A percentile compares a stretch with the other conserved stretches of the same genome.
Evolutionary conservation across 169 alveolate genomes (phyloP).

Genomic region (Amoebophrya sp.): DNA sequence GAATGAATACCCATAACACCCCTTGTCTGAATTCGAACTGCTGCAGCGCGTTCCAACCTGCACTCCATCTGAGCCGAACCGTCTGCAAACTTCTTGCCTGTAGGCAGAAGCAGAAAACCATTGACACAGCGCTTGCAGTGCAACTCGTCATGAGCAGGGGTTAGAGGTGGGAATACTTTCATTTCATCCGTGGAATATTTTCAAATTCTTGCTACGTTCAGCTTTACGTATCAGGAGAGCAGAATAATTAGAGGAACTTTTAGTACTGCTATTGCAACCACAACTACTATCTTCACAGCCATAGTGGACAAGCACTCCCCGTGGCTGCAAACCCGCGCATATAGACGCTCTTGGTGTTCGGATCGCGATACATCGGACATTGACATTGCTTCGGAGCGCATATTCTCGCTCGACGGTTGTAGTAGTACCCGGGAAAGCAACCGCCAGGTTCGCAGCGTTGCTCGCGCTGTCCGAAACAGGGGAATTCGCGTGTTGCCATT

Average conservation of each 20-base stretch:
- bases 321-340: background rate
- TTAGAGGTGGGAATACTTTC: too few species aligned
- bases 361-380: background rate
- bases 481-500: background rate
- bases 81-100: background rate
- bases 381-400: background rate
- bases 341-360: background rate
- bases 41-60: background rate
- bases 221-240: too few species aligned
- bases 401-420: background rate
- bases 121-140: background rate
- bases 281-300: too few species aligned
- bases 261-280: too few species aligned
- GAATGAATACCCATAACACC: too few species aligned
- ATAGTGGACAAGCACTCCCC: background rate
- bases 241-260: too few species aligned
- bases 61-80: background rate
- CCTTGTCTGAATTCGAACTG: background rate
- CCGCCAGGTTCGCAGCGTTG: background rate
- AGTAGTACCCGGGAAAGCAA: background rate
- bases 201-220: too few species aligned
- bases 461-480: background rate
- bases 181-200: too few species aligned
- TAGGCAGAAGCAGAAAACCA: background rate
- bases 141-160: background rate